Evolutionary conservation across 2,329 filamentous ascomycete species (phyloP).

Genomic region (Aspergillus texensis): DNA sequence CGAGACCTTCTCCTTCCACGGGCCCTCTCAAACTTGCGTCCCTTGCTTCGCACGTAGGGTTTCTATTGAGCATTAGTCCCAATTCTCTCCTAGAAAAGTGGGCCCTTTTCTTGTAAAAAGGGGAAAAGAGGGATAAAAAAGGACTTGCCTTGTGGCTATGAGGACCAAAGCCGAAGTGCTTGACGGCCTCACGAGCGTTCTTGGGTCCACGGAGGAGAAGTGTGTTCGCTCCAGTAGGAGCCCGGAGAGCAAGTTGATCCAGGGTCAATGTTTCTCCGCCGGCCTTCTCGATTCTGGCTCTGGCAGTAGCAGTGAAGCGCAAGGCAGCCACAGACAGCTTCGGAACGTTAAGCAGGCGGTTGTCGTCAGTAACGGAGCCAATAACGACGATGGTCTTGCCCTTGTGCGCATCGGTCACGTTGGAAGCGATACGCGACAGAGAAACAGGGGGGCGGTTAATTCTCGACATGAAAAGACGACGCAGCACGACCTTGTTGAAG

Average conservation of each 20-base stretch:
- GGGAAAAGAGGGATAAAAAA: no score
- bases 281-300: conserved; percentile 88
- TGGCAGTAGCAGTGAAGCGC: conserved; percentile 93
- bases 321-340: conserved; percentile 94
- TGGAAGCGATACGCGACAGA: conserved; percentile 82
- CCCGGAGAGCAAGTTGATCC: conserved; percentile 93
- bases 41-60: conserved; percentile 97
- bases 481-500: conserved; percentile 99
- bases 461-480: conserved; percentile 96
- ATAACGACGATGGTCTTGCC: conserved; percentile 88
- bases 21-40: conserved; percentile 98
- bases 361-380: conserved; percentile 96
- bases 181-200: conserved; percentile 96
- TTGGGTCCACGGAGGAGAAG: conserved; percentile 96
- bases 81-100: not conserved
- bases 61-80: conserved; percentile 62
- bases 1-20: conserved; percentile 98
- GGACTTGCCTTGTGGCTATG: conserved; percentile 89
- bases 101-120: not conserved
- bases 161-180: conserved; percentile 98
- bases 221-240: conserved; percentile 95
- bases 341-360: conserved; percentile 85
- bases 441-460: conserved; percentile 97
- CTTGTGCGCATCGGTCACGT: conserved; percentile 59
- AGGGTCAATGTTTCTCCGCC: conserved; percentile 95